Percentiles rank a stretch among this genome's conserved stretches.
Conservation (phyloP, 1,139 yeast genomes). For the Diutina siamensis region DNA sequence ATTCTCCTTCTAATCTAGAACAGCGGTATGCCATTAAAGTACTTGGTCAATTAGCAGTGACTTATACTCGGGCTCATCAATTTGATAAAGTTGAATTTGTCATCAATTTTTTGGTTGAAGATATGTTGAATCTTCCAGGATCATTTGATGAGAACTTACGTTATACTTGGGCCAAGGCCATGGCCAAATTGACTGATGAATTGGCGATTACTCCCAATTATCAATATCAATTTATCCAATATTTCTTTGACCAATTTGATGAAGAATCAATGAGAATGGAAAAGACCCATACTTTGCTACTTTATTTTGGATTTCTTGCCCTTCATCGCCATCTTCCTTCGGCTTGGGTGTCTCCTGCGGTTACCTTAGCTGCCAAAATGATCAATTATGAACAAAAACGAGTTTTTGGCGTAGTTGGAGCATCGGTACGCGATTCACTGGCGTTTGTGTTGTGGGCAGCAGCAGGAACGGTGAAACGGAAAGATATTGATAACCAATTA, state of each 20-base stretch:
- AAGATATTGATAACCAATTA: neutral
- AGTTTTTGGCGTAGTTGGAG: neutral
- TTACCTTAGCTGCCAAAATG: neutral
- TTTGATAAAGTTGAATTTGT: neutral
- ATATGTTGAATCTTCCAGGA: neutral
- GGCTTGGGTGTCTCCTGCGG: neutral
- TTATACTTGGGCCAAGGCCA: neutral
- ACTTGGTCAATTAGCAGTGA: neutral
- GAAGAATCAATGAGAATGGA: neutral
- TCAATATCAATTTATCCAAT: neutral
- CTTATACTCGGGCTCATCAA: neutral
- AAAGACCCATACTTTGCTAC: neutral
- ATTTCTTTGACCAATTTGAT: neutral
- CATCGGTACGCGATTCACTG: neutral
- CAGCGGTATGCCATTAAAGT: neutral
- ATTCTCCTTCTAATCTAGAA: neutral
- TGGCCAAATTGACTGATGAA: neutral
- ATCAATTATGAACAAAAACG: neutral
- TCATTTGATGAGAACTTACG: slow-evolving; percentile 1
- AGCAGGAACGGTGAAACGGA: neutral
- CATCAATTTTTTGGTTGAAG: neutral
- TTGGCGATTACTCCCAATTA: neutral
- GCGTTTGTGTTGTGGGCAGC: neutral
- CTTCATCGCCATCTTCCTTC: neutral
- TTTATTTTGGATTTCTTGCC: neutral